Conservation (phyloP, 192 early-diverging fungal genomes). For the Backusella morwellensis region DNA sequence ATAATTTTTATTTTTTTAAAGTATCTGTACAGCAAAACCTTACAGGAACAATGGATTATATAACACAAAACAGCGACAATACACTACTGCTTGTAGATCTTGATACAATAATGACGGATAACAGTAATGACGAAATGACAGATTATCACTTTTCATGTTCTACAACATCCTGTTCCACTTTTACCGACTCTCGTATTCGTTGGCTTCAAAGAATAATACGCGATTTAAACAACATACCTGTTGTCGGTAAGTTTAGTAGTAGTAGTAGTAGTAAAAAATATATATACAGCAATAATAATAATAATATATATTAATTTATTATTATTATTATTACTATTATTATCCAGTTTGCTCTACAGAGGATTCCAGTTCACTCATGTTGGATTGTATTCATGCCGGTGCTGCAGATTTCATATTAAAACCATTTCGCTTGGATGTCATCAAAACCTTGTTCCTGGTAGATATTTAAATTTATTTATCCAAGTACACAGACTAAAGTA, state of each 20-base stretch:
- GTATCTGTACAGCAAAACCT: constrained; percentile 5
- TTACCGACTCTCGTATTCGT: neutral
- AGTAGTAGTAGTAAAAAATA: neutral
- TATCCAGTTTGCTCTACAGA: constrained; percentile 36
- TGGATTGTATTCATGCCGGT: constrained; percentile 47
- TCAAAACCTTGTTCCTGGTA: constrained; percentile 55
- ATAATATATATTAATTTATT: neutral
- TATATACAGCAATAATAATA: neutral
- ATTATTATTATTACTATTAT: neutral
- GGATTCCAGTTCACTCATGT: constrained; percentile 35
- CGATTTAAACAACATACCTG: constrained; percentile 2
- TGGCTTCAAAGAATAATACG: neutral
- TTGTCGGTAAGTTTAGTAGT: neutral
- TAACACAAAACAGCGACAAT: neutral
- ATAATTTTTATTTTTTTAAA: neutral
- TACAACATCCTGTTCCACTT: neutral
- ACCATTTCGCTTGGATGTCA: constrained; percentile 43
- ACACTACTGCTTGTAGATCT: constrained; percentile 14
- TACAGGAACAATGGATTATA: neutral
- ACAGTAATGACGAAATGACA: neutral
- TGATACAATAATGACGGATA: neutral
- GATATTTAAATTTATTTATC: constrained; percentile 2
- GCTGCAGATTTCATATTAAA: constrained; percentile 52
- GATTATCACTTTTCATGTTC: neutral
- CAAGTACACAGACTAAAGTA: neutral